Percentiles rank a stretch among this genome's conserved stretches.
Evolutionary conservation across 2,329 filamentous ascomycete species (phyloP).

Genomic region (Ophiostoma perfectum): DNA sequence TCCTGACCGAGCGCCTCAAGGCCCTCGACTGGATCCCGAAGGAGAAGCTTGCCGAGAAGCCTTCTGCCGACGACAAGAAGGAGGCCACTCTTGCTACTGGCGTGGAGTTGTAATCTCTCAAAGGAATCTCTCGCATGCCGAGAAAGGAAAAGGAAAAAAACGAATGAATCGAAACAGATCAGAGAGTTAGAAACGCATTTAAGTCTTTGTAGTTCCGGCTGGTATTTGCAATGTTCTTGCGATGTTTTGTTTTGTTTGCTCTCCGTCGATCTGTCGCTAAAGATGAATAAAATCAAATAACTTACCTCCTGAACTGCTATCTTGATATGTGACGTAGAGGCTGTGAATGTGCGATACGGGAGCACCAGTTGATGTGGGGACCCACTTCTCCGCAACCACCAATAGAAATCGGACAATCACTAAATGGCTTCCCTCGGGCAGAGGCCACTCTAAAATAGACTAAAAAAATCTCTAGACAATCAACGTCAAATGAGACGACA

Average conservation of each 20-base stretch:
- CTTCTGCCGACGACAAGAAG: slow-evolving; percentile 30
- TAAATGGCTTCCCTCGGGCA: neutral
- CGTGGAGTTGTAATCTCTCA: slow-evolving; percentile 56
- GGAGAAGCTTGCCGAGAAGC: slow-evolving; percentile 39
- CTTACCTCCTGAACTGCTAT: too few species aligned
- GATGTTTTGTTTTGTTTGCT: too few species aligned
- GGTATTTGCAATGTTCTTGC: too few species aligned
- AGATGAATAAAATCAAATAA: too few species aligned
- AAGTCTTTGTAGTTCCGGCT: too few species aligned
- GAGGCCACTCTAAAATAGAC: neutral
- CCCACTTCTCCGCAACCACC: neutral
- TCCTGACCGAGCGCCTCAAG: slow-evolving; percentile 85
- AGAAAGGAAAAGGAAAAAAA: neutral
- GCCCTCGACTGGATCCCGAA: slow-evolving; percentile 80
- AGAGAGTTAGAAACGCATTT: too few species aligned
- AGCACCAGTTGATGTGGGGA: neutral
- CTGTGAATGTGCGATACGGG: neutral
- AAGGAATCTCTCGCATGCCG: neutral
- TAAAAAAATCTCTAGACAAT: slow-evolving; percentile 4
- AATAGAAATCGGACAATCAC: neutral
- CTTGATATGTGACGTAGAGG: neutral
- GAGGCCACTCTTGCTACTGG: slow-evolving; percentile 63
- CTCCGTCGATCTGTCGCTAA: too few species aligned
- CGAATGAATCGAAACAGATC: neutral
- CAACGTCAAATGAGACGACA: neutral